Evolutionary conservation across 2,329 filamentous ascomycete species (phyloP).

Genomic region (Elsinoe batatas): DNA sequence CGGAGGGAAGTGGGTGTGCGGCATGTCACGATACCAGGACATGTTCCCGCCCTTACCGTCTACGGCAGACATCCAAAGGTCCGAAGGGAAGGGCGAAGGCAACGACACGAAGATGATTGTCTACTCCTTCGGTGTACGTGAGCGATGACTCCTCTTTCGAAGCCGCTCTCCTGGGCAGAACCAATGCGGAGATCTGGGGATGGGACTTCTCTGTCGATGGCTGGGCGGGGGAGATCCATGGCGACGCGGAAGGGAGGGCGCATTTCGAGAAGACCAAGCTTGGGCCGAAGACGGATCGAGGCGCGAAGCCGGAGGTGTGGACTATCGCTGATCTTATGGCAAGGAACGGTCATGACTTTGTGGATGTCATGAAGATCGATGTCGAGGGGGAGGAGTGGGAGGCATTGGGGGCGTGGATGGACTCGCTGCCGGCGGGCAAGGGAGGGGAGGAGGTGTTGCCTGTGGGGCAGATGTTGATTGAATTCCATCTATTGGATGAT

Average conservation of each 20-base stretch:
- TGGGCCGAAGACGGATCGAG: constrained; percentile 22
- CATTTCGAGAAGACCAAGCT: constrained; percentile 29
- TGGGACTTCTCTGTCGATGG: constrained; percentile 30
- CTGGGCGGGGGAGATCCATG: constrained; percentile 13
- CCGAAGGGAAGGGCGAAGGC: no score
- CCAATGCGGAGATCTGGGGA: constrained; percentile 26
- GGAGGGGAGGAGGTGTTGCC: not conserved
- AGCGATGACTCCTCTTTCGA: constrained; percentile 33
- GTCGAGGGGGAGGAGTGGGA: constrained; percentile 31
- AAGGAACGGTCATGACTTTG: constrained; percentile 30
- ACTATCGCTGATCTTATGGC: constrained; percentile 31
- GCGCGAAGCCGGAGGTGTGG: constrained; percentile 24
- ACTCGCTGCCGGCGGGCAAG: not conserved
- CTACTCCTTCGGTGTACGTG: constrained; percentile 34
- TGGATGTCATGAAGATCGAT: constrained; percentile 36
- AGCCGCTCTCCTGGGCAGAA: constrained; percentile 27
- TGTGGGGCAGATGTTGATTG: constrained; percentile 4
- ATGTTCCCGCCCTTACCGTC: not conserved
- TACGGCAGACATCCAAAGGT: not conserved
- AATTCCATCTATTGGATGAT: not conserved
- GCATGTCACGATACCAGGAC: constrained; percentile 22
- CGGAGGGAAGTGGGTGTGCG: constrained; percentile 38
- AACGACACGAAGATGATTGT: not conserved
- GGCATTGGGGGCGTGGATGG: constrained; percentile 2
- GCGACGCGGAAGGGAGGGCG: constrained; percentile 19